Evolutionary conservation across 164 flowering plant genomes (phyloP).

Genomic region (Protea cynaroides): DNA sequence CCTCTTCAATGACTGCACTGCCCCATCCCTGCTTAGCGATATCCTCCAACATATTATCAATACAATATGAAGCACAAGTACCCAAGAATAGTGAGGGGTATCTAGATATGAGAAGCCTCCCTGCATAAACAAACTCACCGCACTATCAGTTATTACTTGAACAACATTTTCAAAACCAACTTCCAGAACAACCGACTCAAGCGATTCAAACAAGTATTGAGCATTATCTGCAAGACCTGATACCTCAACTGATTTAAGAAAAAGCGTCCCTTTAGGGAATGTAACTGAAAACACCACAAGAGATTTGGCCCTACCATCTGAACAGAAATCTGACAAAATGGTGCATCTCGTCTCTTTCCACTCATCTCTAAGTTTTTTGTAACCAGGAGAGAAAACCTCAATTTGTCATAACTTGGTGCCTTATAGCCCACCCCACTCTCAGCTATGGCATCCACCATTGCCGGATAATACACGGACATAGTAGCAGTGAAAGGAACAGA

Average conservation of each 20-base stretch:
- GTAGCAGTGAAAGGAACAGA: constrained; percentile 57
- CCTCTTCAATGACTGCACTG: constrained; percentile 40
- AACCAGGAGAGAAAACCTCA: constrained; percentile 47
- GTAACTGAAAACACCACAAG: constrained; percentile 46
- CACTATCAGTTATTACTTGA: constrained; percentile 60
- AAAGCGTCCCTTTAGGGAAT: constrained; percentile 52
- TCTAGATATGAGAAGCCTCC: constrained; percentile 55
- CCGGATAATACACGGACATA: constrained; percentile 56
- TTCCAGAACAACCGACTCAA: constrained; percentile 53
- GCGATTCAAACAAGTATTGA: constrained; percentile 42
- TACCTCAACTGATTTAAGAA: constrained; percentile 54
- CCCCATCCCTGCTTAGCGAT: constrained; percentile 52
- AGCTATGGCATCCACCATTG: constrained; percentile 59
- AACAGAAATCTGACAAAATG: constrained; percentile 52
- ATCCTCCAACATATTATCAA: constrained; percentile 63
- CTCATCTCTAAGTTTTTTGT: constrained; percentile 36
- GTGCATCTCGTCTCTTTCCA: constrained; percentile 72
- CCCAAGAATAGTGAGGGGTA: constrained; percentile 59
- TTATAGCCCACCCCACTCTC: constrained; percentile 58
- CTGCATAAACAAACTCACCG: constrained; percentile 47
- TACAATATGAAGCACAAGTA: constrained; percentile 70
- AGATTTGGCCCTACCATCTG: constrained; percentile 42
- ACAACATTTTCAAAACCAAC: constrained; percentile 67
- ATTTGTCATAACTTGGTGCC: constrained; percentile 51
- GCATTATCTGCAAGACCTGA: constrained; percentile 54